Conservation (phyloP, 768 basidiomycete species). For the Tricholoma hemisulphureum region DNA sequence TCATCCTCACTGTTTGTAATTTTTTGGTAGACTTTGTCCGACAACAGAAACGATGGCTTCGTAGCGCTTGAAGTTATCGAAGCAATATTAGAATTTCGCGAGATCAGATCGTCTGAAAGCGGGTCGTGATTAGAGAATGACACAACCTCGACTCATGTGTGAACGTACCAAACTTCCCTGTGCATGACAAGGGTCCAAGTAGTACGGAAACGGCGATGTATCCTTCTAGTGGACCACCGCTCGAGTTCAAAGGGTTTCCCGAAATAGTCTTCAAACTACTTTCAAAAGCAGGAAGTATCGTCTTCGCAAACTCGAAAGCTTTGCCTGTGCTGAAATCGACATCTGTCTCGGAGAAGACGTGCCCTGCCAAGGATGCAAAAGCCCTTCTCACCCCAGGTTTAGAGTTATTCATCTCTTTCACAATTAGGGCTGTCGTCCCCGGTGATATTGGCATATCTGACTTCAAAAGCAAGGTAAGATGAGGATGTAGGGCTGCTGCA, state of each 20-base stretch:
- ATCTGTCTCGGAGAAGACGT: conserved; percentile 50
- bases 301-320: conserved; percentile 51
- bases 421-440: conserved; percentile 48
- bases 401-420: conserved; percentile 67
- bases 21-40: conserved; percentile 86
- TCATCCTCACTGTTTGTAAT: conserved; percentile 60
- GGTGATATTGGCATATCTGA: conserved; percentile 34
- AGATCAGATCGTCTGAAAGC: conserved; percentile 42
- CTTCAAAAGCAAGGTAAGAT: conserved; percentile 56
- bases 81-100: conserved; percentile 47
- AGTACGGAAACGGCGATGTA: conserved; percentile 74
- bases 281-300: conserved; percentile 64
- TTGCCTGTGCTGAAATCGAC: conserved; percentile 39
- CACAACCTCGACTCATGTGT: neutral
- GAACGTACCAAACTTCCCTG: conserved; percentile 53
- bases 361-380: conserved; percentile 62
- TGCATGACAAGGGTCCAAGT: conserved; percentile 56
- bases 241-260: conserved; percentile 55
- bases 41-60: conserved; percentile 85
- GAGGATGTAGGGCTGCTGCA: conserved; percentile 51
- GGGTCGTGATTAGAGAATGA: conserved; percentile 3
- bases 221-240: conserved; percentile 76
- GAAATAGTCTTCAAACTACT: conserved; percentile 63
- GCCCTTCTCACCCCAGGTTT: conserved; percentile 63
- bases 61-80: conserved; percentile 45